Evolutionary conservation across 805 yeast species (phyloP), one percentile per base, ranked within the genome.

Genomic region (Tetrapisispora taiwanensis): DNA sequence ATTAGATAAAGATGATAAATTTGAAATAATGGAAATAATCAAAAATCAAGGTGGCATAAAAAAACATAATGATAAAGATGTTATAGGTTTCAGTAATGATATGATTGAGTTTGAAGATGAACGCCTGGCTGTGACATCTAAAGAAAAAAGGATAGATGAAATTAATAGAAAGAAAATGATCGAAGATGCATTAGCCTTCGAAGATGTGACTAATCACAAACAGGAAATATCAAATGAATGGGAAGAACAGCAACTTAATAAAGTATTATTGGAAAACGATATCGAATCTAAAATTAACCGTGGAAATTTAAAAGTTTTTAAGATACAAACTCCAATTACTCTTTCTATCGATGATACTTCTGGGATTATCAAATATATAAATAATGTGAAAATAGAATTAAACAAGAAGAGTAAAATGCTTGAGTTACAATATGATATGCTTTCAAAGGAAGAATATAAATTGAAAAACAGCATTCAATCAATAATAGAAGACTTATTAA

Each of bases 1-100:
- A 8, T 46, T 62, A 22, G 52, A 50, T 40, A 37, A 48, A 13
- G 61, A 59, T n/a, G 65, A 59, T 39, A 55, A 52, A 46, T 14
- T 37, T 8, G 62, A 56, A 14, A 44, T 60, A 14, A 39, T 49
- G 42, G 62, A 51, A n/a, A 55, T 46, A 9, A 43, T 54, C 9
- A 46, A 47, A 17, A 49, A 46, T 14, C 42, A 47, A 20, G 52
- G 50, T 36, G 54, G 54, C 20, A 14, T 41, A 1, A 22, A 43
- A 15, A 45, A 43, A 15, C 13, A 18, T 2, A 48, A 51, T 39
- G 53, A 50, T 8, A 47, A 46, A 4, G 48, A 51, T 9, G 36
- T 38, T 20, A 41, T 36, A 15, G 48, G 41, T 9, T 39, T 42
- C n/a, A 52, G 50, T 18, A 39, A 40, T 26, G 50, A 45, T 5